These are phyloP conservation scores for Aspergillus coremiiformis DNA, from an alignment of 495 filamentous ascomycete species.

Conservation along the genomic window DNA sequence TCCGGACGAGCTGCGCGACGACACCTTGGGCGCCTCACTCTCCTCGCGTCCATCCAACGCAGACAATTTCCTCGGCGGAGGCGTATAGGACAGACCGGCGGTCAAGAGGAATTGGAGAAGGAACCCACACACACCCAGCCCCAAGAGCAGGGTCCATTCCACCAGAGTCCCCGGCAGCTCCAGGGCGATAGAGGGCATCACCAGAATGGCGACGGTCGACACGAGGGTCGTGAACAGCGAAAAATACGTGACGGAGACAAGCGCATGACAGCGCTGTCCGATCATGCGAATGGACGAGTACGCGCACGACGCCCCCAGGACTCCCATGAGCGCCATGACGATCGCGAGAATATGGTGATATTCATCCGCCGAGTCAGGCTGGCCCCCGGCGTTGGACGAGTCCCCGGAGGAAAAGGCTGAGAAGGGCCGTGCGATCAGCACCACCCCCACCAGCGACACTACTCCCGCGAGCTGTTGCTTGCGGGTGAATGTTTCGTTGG, in stretches of 20 bases:
- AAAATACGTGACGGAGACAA: conserved; percentile 86
- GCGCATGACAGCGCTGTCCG: conserved; percentile 71
- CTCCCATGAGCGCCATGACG: conserved; percentile 66
- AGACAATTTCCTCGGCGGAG: conserved; percentile 24
- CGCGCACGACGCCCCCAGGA: conserved; percentile 69
- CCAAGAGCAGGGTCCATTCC: conserved; percentile 66
- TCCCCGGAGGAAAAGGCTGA: conserved; percentile 16
- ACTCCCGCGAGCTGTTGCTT: conserved; percentile 69
- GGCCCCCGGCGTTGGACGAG: conserved; percentile 4
- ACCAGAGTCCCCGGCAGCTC: conserved; percentile 50
- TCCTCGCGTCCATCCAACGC: conserved; percentile 5
- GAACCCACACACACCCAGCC: conserved; percentile 70
- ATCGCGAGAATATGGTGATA: conserved; percentile 68
- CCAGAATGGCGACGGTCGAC: conserved; percentile 50
- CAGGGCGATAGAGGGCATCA: conserved; percentile 52
- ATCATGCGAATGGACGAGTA: conserved; percentile 81
- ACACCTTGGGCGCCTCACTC: not conserved
- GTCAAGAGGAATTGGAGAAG: conserved; percentile 86
- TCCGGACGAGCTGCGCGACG: conserved; percentile 28
- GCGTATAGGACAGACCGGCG: conserved; percentile 63
- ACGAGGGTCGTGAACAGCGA: conserved; percentile 62
- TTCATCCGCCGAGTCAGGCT: conserved; percentile 29
- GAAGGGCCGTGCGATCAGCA: conserved; percentile 77
- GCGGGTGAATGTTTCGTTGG: conserved; percentile 69
- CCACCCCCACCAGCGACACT: conserved; percentile 70